A percentile compares a stretch with the other conserved stretches of the same genome.
Conservation (phyloP, 345 rosid genomes). For the Ailanthus altissimus region DNA sequence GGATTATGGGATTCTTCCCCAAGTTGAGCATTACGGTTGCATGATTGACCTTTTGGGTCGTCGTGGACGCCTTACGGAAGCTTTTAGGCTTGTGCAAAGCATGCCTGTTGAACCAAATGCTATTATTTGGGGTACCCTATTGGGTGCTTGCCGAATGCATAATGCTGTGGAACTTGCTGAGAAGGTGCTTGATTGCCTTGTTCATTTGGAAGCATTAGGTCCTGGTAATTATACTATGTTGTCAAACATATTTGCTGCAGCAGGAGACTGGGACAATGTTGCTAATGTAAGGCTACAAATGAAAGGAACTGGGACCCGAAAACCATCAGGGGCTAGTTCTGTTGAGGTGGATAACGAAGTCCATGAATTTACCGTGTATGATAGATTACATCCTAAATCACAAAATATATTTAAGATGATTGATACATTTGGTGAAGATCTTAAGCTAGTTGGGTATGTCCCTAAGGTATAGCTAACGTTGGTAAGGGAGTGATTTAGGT, state of each 20-base stretch:
- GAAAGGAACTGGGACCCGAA: slow-evolving; percentile 58
- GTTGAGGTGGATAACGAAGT: slow-evolving; percentile 60
- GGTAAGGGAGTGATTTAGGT: slow-evolving; percentile 32
- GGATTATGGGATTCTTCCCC: slow-evolving; percentile 61
- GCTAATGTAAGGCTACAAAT: slow-evolving; percentile 60
- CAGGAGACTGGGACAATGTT: slow-evolving; percentile 68
- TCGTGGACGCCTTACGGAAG: slow-evolving; percentile 70
- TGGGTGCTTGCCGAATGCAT: slow-evolving; percentile 75
- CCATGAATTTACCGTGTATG: slow-evolving; percentile 63
- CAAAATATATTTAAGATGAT: slow-evolving; percentile 61
- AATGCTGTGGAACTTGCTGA: slow-evolving; percentile 54
- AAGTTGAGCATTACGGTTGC: slow-evolving; percentile 87
- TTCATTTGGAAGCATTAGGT: slow-evolving; percentile 49
- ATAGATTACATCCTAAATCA: slow-evolving; percentile 63
- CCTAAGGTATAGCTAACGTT: slow-evolving; percentile 21
- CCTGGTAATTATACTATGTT: slow-evolving; percentile 58
- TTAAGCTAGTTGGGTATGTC: slow-evolving; percentile 31
- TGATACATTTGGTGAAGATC: slow-evolving; percentile 41
- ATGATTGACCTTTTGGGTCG: slow-evolving; percentile 87
- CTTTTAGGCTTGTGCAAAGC: slow-evolving; percentile 54
- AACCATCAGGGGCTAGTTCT: slow-evolving; percentile 74
- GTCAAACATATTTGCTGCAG: slow-evolving; percentile 68
- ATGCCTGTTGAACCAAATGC: slow-evolving; percentile 85
- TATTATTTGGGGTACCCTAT: slow-evolving; percentile 80
- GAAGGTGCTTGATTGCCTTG: slow-evolving; percentile 49